Evolutionary conservation across 805 yeast genomes (phyloP), one percentile per base, ranked within the genome.

Genomic region (Teunomyces lycoperdinae): DNA sequence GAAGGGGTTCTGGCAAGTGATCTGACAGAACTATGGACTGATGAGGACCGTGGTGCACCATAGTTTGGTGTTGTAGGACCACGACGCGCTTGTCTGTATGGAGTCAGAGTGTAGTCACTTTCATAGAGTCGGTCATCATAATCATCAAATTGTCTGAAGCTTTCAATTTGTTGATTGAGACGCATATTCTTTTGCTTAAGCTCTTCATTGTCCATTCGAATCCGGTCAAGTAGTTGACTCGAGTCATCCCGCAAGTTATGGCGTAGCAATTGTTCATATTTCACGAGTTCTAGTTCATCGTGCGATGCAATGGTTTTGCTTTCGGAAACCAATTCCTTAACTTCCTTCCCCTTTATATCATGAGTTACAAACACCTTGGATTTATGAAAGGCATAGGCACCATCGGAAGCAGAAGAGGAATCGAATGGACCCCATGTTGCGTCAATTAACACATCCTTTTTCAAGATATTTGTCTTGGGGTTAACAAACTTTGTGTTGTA

Each of bases 391-490:
- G 55, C 54, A 44, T 63, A 64, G 38, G 56, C 63, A 31, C 49
- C 46, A 17, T 56, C 66, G 27, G 54, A 56, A 50, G 56, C 54
- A 3, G 50, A 53, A 2, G 52, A 44, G 5, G 60, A 54, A 26
- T 52, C 52, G 33, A 49, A 56, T 1, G 71, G 71, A 1, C 74
- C 76, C 28, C 46, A 49, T 2, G 84, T 79, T 2, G 86, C 83
- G 62, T 81, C 87, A 5, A 85, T 71, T 17, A 78, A 71, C 5
- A 78, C 89, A 54, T 87, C 89, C 54, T 82, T 78, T 42, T 74
- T 72, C 42, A 70, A 62, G 9, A 74, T 73, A 7, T 80, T 71
- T 2, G 79, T 65, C 44, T 76, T 74, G 2, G 89, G 90, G 31
- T 75, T 75, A 13, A 85, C 84, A 51, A 74, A 79, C 59, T 87